phyloP scores from a whole-genome alignment of 2,329 filamentous ascomycete species.

The Penicillium sp. region DNA sequence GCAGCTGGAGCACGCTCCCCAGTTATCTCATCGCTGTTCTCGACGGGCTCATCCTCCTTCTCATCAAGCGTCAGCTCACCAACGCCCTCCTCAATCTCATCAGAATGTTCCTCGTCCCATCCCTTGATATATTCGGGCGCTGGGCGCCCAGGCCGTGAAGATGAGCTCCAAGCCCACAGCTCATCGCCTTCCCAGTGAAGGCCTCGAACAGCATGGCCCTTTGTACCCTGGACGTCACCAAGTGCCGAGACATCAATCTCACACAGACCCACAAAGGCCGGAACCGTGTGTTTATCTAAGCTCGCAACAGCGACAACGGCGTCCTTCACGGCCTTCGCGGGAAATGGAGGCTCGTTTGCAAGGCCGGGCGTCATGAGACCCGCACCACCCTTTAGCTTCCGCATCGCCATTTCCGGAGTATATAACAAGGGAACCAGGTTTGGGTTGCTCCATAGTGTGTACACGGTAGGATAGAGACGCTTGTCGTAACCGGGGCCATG shows the following conservation, averaged over 20 bases:
- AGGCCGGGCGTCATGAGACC: conserved; percentile 67
- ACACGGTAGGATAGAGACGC: conserved; percentile 51
- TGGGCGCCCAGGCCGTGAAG: conserved; percentile 50
- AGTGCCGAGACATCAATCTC: conserved; percentile 58
- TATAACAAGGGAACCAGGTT: conserved; percentile 60
- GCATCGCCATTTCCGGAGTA: conserved; percentile 55
- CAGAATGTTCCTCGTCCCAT: conserved; percentile 41
- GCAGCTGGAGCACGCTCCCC: conserved; percentile 30
- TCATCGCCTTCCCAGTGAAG: conserved; percentile 67
- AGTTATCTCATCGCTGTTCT: conserved; percentile 12
- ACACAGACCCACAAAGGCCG: conserved; percentile 61
- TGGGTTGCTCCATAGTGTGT: conserved; percentile 63
- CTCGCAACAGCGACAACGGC: conserved; percentile 61
- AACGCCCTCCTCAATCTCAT: conserved; percentile 41
- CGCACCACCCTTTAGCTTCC: conserved; percentile 60
- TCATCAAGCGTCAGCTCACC: conserved; percentile 39
- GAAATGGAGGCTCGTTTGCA: conserved; percentile 61
- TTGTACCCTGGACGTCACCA: conserved; percentile 54
- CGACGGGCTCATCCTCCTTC: conserved; percentile 10
- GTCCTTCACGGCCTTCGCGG: conserved; percentile 54
- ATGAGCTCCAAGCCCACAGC: conserved; percentile 60
- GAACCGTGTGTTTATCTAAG: conserved; percentile 56
- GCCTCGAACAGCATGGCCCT: conserved; percentile 61
- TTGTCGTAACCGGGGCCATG: conserved; percentile 46
- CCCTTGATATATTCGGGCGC: conserved; percentile 53